Evolutionary conservation across 495 filamentous ascomycete species (phyloP).

Genomic region (Physcia stellaris): DNA sequence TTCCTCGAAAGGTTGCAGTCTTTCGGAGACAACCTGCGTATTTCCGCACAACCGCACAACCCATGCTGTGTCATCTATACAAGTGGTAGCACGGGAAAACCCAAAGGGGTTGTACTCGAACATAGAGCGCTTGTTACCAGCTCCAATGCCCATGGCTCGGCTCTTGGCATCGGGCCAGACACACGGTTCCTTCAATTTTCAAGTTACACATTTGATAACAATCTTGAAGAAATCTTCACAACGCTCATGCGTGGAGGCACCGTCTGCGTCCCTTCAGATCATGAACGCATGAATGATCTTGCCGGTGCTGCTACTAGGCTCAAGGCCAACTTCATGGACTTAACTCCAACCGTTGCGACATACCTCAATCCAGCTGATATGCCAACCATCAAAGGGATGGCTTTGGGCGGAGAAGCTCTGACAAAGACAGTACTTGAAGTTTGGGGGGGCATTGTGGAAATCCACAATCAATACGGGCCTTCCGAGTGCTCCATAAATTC

Average conservation of each 20-base stretch:
- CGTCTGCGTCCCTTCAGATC: conserved; percentile 49
- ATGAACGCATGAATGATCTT: conserved; percentile 28
- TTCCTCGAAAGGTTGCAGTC: conserved; percentile 25
- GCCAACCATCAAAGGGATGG: conserved; percentile 24
- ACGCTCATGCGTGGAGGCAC: conserved; percentile 48
- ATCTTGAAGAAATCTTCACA: conserved; percentile 50
- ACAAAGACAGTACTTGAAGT: conserved; percentile 22
- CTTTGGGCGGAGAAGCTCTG: conserved; percentile 32
- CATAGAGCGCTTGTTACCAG: conserved; percentile 12
- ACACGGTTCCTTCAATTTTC: conserved; percentile 54
- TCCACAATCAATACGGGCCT: conserved; percentile 45
- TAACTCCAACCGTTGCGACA: conserved; percentile 38
- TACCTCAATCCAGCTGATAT: conserved; percentile 32
- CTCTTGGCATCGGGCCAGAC: conserved; percentile 31
- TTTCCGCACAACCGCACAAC: conserved; percentile 18
- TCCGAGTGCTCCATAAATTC: conserved; percentile 22
- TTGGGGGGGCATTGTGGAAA: conserved; percentile 31
- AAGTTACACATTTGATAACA: conserved; percentile 54
- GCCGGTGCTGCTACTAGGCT: conserved; percentile 9
- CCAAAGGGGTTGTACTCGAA: conserved; percentile 26
- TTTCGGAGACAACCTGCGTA: conserved; percentile 3
- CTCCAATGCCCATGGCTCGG: conserved; percentile 7
- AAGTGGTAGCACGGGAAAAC: conserved; percentile 23
- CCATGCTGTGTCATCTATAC: conserved; percentile 44
- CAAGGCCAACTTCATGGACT: conserved; percentile 11